These are phyloP conservation scores for Penicillium goetzii DNA, from an alignment of 495 filamentous ascomycete genomes.

Conservation along the genomic window DNA sequence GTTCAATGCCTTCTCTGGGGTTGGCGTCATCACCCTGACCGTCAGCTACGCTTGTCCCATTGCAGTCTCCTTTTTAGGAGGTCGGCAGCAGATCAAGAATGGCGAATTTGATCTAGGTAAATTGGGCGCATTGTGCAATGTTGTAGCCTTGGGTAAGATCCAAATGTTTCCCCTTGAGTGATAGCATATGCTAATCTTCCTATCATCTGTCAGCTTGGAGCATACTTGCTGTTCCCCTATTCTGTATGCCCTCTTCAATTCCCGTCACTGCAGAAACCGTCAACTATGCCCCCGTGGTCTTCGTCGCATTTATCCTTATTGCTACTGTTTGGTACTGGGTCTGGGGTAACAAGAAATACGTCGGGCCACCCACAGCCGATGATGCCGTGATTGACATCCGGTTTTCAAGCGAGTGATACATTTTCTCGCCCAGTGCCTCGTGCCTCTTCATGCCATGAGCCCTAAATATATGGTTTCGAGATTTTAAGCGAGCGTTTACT, in stretches of 20 bases:
- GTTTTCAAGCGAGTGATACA: background rate
- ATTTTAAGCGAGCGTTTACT: background rate
- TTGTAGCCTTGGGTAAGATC: conserved; percentile 55
- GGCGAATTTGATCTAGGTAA: conserved; percentile 59
- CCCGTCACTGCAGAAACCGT: conserved; percentile 45
- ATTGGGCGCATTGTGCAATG: conserved; percentile 57
- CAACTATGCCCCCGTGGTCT: conserved; percentile 61
- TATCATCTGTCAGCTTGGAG: conserved; percentile 51
- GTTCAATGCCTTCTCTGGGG: conserved; percentile 62
- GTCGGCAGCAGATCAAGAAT: conserved; percentile 50
- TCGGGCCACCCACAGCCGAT: conserved; percentile 26
- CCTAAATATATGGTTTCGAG: background rate
- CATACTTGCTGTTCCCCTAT: conserved; percentile 55
- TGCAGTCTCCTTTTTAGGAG: conserved; percentile 49
- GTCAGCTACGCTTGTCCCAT: conserved; percentile 59
- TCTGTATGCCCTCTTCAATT: conserved; percentile 46
- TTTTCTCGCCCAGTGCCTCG: background rate
- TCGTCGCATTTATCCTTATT: conserved; percentile 56
- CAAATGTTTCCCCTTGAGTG: background rate
- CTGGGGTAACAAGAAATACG: conserved; percentile 51
- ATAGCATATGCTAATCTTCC: background rate
- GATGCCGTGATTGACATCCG: conserved; percentile 21
- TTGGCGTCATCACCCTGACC: conserved; percentile 61
- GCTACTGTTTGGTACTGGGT: conserved; percentile 61
- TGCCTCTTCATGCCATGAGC: background rate